Percentiles rank a stretch among this genome's conserved stretches.
Evolutionary conservation across 83 land plant species (phyloP).

Genomic region (Diphasiastrum complanatum): DNA sequence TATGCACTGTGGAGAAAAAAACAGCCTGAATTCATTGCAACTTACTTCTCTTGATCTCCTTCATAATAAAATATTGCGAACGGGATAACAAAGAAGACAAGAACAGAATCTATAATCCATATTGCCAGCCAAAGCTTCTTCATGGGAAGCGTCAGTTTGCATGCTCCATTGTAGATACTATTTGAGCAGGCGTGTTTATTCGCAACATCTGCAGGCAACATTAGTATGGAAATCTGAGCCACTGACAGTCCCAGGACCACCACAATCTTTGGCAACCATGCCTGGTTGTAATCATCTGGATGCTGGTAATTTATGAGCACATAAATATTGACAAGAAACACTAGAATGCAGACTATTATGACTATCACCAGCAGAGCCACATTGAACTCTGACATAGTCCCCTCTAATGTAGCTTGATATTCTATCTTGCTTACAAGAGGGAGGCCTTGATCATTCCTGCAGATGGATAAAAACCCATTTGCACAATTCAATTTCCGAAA

Average conservation of each 20-base stretch:
- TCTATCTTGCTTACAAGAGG: too few species aligned
- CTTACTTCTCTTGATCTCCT: constrained; percentile 95
- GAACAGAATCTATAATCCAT: constrained; percentile 71
- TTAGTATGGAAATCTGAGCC: constrained; percentile 87
- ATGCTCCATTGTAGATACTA: constrained; percentile 81
- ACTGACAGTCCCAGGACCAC: constrained; percentile 84
- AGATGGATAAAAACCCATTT: too few species aligned
- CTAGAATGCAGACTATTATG: constrained; percentile 62
- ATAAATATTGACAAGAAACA: constrained; percentile 72
- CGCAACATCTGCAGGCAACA: constrained; percentile 98
- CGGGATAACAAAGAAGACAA: constrained; percentile 88
- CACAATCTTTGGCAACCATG: constrained; percentile 90
- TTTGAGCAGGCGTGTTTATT: constrained; percentile 80
- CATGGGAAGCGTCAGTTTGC: constrained; percentile 90
- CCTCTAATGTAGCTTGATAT: too few species aligned
- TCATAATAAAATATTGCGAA: constrained; percentile 96
- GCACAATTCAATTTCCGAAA: too few species aligned
- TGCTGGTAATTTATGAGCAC: constrained; percentile 90
- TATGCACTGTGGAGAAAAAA: neutral
- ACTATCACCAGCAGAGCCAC: constrained; percentile 75
- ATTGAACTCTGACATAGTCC: constrained; percentile 81
- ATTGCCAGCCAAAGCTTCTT: constrained; percentile 87
- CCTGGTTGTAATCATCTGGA: constrained; percentile 93
- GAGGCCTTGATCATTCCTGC: too few species aligned
- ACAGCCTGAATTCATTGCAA: constrained; percentile 1